Conservation (phyloP, 495 filamentous ascomycete genomes). For the Penicillium samsonianum region DNA sequence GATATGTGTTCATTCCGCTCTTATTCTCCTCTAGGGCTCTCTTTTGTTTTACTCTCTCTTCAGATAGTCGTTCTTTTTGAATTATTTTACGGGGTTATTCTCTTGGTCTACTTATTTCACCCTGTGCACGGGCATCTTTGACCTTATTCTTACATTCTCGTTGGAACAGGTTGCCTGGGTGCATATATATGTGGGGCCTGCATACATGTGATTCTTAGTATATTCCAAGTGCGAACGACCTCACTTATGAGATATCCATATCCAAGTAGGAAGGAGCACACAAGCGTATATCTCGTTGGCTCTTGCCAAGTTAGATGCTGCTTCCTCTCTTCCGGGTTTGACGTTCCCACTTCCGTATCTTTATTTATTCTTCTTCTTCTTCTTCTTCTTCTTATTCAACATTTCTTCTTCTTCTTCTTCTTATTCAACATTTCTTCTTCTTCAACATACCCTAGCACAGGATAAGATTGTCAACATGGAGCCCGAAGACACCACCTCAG, state of each 20-base stretch:
- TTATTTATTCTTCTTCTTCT: background rate
- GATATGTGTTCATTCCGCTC: background rate
- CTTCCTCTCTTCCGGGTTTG: background rate
- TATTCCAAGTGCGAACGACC: background rate
- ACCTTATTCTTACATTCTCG: background rate
- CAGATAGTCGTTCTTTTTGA: background rate
- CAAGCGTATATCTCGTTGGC: background rate
- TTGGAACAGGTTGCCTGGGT: background rate
- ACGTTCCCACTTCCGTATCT: background rate
- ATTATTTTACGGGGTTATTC: background rate
- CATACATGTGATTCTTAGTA: background rate
- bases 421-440: background rate
- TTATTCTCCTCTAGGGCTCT: background rate
- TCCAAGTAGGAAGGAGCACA: background rate
- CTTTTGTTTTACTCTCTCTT: background rate
- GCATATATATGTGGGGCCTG: background rate
- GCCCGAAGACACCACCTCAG: constrained; percentile 19
- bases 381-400: background rate
- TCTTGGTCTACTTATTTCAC: background rate
- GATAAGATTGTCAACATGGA: background rate
- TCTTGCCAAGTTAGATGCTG: background rate
- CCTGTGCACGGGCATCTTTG: background rate
- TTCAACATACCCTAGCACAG: background rate
- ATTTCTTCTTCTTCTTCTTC: background rate
- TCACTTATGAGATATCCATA: background rate